Conservation (phyloP, 148 eudicot species). For the Vaccinium myrtillus region DNA sequence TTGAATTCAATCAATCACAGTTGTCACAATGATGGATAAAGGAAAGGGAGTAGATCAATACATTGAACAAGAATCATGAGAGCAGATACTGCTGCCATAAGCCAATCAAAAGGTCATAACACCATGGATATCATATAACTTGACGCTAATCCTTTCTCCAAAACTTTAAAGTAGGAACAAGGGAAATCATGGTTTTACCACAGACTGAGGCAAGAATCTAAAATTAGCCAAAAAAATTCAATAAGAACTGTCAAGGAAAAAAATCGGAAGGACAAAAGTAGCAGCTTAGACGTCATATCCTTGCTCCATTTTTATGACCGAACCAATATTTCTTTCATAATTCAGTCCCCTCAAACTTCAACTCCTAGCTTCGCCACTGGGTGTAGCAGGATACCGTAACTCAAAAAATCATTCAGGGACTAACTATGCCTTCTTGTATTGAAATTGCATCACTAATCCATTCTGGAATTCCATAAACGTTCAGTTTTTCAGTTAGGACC, state of each 20-base stretch:
- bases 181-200: background rate
- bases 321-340: no score
- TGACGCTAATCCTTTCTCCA: background rate
- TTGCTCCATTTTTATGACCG: background rate
- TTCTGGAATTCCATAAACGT: constrained; percentile 8
- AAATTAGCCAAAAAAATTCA: constrained; percentile 7
- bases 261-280: background rate
- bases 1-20: constrained; percentile 16
- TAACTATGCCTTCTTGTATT: background rate
- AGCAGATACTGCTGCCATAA: background rate
- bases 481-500: background rate
- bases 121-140: background rate
- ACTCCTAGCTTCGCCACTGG: background rate
- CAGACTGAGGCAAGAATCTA: constrained; percentile 16
- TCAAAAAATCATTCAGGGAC: background rate
- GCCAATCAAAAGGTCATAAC: background rate
- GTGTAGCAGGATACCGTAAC: background rate
- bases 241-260: background rate
- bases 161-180: background rate
- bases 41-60: background rate
- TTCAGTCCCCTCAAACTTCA: background rate
- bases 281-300: background rate
- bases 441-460: background rate
- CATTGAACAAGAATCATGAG: background rate
- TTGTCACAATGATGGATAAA: background rate